Evolutionary conservation across 164 flowering plant genomes (phyloP).

Genomic region (Euptelea pleiosperma): DNA sequence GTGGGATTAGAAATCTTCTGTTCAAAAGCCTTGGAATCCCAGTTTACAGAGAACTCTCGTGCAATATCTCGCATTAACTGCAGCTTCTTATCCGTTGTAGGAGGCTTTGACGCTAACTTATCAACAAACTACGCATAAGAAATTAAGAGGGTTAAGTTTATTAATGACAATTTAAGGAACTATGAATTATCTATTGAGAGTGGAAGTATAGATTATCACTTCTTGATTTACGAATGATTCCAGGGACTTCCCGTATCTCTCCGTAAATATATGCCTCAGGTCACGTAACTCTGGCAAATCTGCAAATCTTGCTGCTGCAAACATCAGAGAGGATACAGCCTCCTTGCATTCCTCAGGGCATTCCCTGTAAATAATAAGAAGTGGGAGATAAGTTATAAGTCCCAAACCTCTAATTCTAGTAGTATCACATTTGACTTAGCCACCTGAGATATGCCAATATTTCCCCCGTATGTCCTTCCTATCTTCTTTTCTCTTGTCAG

Average conservation of each 20-base stretch:
- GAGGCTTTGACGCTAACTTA: slow-evolving; percentile 35
- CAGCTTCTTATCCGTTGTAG: slow-evolving; percentile 56
- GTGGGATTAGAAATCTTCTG: slow-evolving; percentile 37
- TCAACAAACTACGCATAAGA: slow-evolving; percentile 35
- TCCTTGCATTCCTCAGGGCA: slow-evolving; percentile 83
- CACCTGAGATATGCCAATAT: too few species aligned
- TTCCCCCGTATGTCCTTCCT: background rate
- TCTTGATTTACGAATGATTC: slow-evolving; percentile 53
- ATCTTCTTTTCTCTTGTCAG: background rate
- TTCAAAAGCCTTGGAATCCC: slow-evolving; percentile 57
- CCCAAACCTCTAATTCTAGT: too few species aligned
- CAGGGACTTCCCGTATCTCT: slow-evolving; percentile 61
- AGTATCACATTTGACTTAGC: too few species aligned
- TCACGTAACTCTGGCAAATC: slow-evolving; percentile 91
- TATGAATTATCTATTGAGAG: background rate
- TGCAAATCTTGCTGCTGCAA: slow-evolving; percentile 90
- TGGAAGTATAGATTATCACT: slow-evolving; percentile 32
- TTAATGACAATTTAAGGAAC: background rate
- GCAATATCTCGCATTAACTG: slow-evolving; percentile 56
- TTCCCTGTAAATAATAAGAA: slow-evolving; percentile 40
- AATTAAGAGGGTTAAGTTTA: slow-evolving; percentile 11
- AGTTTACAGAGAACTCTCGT: slow-evolving; percentile 44
- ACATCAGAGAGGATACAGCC: slow-evolving; percentile 74
- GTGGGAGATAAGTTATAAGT: background rate
- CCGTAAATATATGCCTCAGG: slow-evolving; percentile 66